Evolutionary conservation across 768 basidiomycete genomes (phyloP).

Genomic region (Hydnomerulius pinastri): DNA sequence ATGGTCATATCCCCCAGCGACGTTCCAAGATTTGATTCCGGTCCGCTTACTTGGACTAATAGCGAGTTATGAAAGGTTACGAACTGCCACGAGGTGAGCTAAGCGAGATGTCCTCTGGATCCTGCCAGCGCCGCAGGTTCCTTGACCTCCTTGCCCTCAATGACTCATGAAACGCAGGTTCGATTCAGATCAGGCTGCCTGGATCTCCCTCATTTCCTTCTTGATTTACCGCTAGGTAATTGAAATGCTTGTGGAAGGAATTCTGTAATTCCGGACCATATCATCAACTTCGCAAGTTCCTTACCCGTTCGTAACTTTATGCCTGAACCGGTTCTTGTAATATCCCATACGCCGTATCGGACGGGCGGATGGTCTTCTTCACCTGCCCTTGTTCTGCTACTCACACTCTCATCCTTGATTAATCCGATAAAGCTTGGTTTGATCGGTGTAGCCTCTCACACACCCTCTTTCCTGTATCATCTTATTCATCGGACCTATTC

Average conservation of each 20-base stretch:
- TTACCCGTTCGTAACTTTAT: slow-evolving; percentile 31
- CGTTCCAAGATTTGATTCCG: slow-evolving; percentile 25
- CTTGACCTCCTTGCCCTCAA: background rate
- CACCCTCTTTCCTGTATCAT: slow-evolving; percentile 8
- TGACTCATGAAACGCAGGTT: slow-evolving; percentile 21
- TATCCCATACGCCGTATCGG: slow-evolving; percentile 2
- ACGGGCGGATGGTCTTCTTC: background rate
- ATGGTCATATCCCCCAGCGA: slow-evolving; percentile 17
- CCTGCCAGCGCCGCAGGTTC: slow-evolving; percentile 18
- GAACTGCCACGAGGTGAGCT: slow-evolving; percentile 25
- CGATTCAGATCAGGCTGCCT: slow-evolving; percentile 16
- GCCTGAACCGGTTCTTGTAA: slow-evolving; percentile 16
- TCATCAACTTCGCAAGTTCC: slow-evolving; percentile 25
- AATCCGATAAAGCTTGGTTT: slow-evolving; percentile 5
- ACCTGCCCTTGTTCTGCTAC: slow-evolving; percentile 1
- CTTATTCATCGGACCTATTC: background rate
- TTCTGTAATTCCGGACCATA: slow-evolving; percentile 14
- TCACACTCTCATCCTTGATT: slow-evolving; percentile 7
- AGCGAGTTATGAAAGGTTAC: slow-evolving; percentile 15
- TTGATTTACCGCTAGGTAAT: slow-evolving; percentile 30
- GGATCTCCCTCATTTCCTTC: slow-evolving; percentile 26
- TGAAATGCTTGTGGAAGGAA: slow-evolving; percentile 5
- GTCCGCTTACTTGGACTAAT: slow-evolving; percentile 17
- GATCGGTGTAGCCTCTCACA: slow-evolving; percentile 19
- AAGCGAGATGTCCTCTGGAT: slow-evolving; percentile 19